phyloP scores from a whole-genome alignment of 1,284 basidiomycete species.

The Pseudozyma hubeiensis region DNA sequence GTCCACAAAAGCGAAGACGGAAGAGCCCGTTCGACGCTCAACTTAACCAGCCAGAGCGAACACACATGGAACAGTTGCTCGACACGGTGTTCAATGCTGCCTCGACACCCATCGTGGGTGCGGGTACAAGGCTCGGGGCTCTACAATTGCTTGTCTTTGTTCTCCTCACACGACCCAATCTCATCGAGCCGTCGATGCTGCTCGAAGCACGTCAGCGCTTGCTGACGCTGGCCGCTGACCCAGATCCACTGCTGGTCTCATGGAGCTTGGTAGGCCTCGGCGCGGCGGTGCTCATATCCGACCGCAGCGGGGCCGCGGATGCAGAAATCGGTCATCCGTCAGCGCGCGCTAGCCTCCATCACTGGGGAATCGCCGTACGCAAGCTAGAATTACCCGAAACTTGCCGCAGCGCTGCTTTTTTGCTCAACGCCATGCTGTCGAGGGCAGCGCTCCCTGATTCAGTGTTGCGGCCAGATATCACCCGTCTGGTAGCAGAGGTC shows the following conservation, averaged over 20 bases:
- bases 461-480: slow-evolving; percentile 13
- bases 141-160: slow-evolving; percentile 30
- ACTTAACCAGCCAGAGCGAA: not conserved
- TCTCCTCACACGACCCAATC: slow-evolving; percentile 8
- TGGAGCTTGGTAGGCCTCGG: slow-evolving; percentile 28
- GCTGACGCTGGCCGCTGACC: slow-evolving; percentile 11
- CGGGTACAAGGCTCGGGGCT: slow-evolving; percentile 13
- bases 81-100: slow-evolving; percentile 1
- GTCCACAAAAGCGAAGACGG: slow-evolving; percentile 25
- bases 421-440: slow-evolving; percentile 18
- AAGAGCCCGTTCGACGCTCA: not conserved
- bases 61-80: slow-evolving; percentile 6
- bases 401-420: slow-evolving; percentile 29
- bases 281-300: not conserved
- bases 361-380: slow-evolving; percentile 22
- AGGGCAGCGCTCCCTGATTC: slow-evolving; percentile 8
- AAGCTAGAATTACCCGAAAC: slow-evolving; percentile 25
- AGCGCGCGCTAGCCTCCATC: not conserved
- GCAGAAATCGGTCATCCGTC: not conserved
- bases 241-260: slow-evolving; percentile 12
- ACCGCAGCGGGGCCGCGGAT: not conserved
- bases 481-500: slow-evolving; percentile 34
- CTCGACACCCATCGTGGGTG: not conserved
- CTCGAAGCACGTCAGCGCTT: not conserved
- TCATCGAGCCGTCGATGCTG: slow-evolving; percentile 5